A percentile compares a stretch with the other conserved stretches of the same genome.
These are phyloP conservation scores for Apium graveolens DNA, from an alignment of 129 eudicot genomes.

Conservation along the genomic window DNA sequence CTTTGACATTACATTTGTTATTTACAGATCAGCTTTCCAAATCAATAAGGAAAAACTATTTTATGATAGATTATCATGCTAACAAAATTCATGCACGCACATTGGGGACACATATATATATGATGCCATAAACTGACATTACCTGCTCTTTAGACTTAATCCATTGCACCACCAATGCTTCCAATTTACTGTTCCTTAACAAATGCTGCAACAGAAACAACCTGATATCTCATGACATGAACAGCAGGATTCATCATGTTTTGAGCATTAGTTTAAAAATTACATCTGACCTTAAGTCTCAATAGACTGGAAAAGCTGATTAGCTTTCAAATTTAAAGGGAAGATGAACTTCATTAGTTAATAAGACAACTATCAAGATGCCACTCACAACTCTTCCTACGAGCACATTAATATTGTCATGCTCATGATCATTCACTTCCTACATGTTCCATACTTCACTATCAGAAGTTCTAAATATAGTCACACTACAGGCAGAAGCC, in stretches of 20 bases:
- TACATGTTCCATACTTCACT: not conserved
- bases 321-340: not conserved
- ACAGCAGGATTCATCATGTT: constrained; percentile 6
- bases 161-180: constrained; percentile 52
- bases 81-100: constrained; percentile 3
- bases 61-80: not conserved
- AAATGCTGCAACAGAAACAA: constrained; percentile 44
- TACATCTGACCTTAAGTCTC: too few species aligned
- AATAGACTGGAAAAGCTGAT: not conserved
- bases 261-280: not conserved
- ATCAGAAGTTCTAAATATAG: not conserved
- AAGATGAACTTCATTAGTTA: not conserved
- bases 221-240: not conserved
- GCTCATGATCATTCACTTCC: not conserved
- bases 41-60: not conserved
- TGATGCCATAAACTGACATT: constrained; percentile 9
- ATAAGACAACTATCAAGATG: not conserved
- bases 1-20: not conserved
- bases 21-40: not conserved
- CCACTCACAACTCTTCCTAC: not conserved
- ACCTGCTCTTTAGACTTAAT: constrained; percentile 66
- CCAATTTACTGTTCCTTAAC: constrained; percentile 43
- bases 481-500: not conserved
- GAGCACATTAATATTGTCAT: not conserved
- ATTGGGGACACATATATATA: not conserved